Conservation (phyloP, 176 grass and related monocot species). For the Hordeum marinum region DNA sequence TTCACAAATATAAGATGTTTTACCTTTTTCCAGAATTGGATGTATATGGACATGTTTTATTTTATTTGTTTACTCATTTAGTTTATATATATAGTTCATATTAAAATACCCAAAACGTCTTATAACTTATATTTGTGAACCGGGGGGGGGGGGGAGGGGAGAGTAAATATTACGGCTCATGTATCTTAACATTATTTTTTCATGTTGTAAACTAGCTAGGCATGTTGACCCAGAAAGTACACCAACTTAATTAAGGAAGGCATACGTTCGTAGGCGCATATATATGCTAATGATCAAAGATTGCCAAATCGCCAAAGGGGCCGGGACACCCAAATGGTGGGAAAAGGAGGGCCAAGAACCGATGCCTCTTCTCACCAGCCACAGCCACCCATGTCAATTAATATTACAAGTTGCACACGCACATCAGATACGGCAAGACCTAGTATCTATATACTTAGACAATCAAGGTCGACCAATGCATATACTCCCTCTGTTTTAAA, state of each 20-base stretch:
- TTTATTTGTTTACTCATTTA: no score
- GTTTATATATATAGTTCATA: no score
- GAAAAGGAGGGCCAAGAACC: conserved; percentile 25
- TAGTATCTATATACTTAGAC: neutral
- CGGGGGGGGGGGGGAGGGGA: no score
- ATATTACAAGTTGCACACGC: neutral
- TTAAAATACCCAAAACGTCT: no score
- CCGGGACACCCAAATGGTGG: neutral
- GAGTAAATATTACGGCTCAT: neutral
- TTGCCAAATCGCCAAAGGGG: conserved; percentile 32
- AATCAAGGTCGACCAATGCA: neutral
- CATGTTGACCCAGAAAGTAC: neutral
- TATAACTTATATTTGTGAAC: no score
- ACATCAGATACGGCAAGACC: neutral
- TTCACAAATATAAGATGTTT: no score
- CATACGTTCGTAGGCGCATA: conserved; percentile 6
- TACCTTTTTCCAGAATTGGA: no score
- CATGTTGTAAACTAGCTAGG: neutral
- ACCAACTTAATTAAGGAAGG: neutral
- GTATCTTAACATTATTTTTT: neutral
- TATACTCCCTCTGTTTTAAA: neutral
- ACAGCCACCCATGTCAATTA: conserved; percentile 28
- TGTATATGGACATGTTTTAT: no score
- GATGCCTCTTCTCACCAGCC: conserved; percentile 28
- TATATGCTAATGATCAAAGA: conserved; percentile 31